These are phyloP conservation scores for Hypoxylon sp. DNA, from an alignment of 2,329 filamentous ascomycete genomes.

Conservation along the genomic window DNA sequence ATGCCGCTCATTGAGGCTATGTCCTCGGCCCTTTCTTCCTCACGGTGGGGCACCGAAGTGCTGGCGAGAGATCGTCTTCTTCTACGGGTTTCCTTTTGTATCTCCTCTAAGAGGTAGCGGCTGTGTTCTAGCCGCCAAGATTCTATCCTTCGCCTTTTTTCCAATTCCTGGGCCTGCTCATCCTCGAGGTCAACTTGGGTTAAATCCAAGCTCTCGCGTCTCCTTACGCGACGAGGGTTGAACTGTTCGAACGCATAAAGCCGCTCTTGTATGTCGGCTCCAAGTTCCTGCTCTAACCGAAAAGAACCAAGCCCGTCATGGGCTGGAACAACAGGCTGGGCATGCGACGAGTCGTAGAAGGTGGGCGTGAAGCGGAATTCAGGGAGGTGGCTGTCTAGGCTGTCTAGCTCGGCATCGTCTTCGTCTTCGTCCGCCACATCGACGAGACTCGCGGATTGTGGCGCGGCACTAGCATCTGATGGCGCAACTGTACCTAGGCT, in stretches of 20 bases:
- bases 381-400: slow-evolving; percentile 89
- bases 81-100: slow-evolving; percentile 83
- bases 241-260: slow-evolving; percentile 90
- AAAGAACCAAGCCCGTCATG: slow-evolving; percentile 96
- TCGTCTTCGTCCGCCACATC: slow-evolving; percentile 59
- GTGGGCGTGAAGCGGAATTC: slow-evolving; percentile 79
- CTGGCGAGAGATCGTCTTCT: slow-evolving; percentile 64
- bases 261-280: slow-evolving; percentile 78
- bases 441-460: slow-evolving; percentile 56
- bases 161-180: slow-evolving; percentile 71
- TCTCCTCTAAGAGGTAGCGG: slow-evolving; percentile 84
- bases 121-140: slow-evolving; percentile 94
- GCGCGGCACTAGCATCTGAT: slow-evolving; percentile 65
- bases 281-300: slow-evolving; percentile 69
- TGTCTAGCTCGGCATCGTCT: slow-evolving; percentile 87
- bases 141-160: slow-evolving; percentile 87
- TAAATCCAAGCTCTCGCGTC: slow-evolving; percentile 66
- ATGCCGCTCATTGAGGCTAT: slow-evolving; percentile 47
- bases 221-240: slow-evolving; percentile 76
- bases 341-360: slow-evolving; percentile 56
- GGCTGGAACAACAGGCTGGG: slow-evolving; percentile 79
- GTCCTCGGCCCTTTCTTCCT: slow-evolving; percentile 52
- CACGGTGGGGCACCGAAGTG: slow-evolving; percentile 32
- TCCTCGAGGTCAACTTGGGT: slow-evolving; percentile 65
- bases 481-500: slow-evolving; percentile 78